Base-by-base conservation (phyloP, 805 yeast species). In the Yarrowia sp. region DNA sequence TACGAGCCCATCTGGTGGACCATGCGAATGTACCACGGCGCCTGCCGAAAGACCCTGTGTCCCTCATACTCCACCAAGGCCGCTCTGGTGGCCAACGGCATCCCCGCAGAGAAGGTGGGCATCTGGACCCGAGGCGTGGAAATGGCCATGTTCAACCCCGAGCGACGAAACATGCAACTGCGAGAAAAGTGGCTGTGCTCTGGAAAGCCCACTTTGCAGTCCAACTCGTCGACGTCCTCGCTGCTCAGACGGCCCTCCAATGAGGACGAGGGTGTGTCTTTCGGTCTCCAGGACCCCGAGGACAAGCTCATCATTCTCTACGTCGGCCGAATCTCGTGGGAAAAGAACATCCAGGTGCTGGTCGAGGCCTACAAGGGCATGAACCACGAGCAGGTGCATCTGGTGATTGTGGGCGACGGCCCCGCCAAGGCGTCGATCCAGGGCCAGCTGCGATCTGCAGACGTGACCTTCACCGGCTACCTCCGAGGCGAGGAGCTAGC, bases 21-120 rank as follows among this genome's bases (percentile, higher is more conserved):
- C 40, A 49, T 66, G 55, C 46, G 71, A 43, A 39, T 69, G 77
- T 74, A 15, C 68, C 68, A 68, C 75, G 81, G 69, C 79, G 76
- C 13, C 58, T 43, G 17, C 53, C 49, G 30, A 74, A 71, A 61
- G 78, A 81, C 60, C 74, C 71, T 9, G 55, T 55, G 70, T 80
- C 84, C 15, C 72, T 66, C n/a, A 75, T 53, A 10, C 64, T 63
- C 61, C 68, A 65, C 75, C 76, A 74, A 3, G 46, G 56, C 46
- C 12, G 63, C 61, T 12, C 60, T 70, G n/a, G 70, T 69, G 15
- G 68, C 53, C 19, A 56, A 69, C 30, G 71, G 71, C 19, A 67
- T 70, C 44, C 53, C 49, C 7, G 66, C 55, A 14, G 39, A 39
- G 13, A 69, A 63, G 40, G 66, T 70, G 9, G 65, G 50, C 13